Evolutionary conservation across 352 stramenopile genomes (phyloP), one percentile per base, ranked within the genome.

Genomic region (Globisporangium sylvaticum): DNA sequence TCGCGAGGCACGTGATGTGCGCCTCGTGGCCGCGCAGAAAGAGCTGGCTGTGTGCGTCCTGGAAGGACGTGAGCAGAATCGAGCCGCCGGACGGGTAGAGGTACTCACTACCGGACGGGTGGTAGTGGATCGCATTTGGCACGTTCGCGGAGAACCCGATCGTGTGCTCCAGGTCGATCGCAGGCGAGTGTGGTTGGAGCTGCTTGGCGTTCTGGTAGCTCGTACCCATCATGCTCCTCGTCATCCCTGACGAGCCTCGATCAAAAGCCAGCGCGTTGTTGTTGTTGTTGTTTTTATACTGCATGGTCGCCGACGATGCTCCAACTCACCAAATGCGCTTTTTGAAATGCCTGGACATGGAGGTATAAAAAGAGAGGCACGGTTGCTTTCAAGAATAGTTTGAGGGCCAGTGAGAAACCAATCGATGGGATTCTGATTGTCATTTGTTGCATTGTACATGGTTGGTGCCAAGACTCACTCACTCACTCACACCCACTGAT

Each of bases 131-230:
- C 0, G 86, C 81, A n/a, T 93, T 90, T 9, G 80, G 77, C 25
- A 96, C 74, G 4, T 24, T 59, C 27, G 86, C 78, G 4, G 83
- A 94, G 67, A 95, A 94, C 8, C 91, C 94, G 65, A 98, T 97
- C n/a, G 88, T 94, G 74, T 97, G 93, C 72, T 98, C 91, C 44
- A 98, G 75, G 64, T 98, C 93, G 39, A 98, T 91, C 18, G 56
- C 59, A 3, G 10, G 7, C 2, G 37, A 20, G 14, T 58, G 25
- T 59, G 56, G 62, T 25, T 68, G 58, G n/a, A 37, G 34, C 22
- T 42, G 58, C 31, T 37, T 68, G 25, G 22, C 42, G 22, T 24
- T 31, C 34, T 46, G 24, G 12, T 56, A 9, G 22, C 15, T 56
- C 50, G 14, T n/a, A 4, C 39, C 39, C 39, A 34, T 15, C 12